These are phyloP conservation scores for Debaryomyces robertsiae DNA, from an alignment of 1,139 yeast species.

Conservation along the genomic window DNA sequence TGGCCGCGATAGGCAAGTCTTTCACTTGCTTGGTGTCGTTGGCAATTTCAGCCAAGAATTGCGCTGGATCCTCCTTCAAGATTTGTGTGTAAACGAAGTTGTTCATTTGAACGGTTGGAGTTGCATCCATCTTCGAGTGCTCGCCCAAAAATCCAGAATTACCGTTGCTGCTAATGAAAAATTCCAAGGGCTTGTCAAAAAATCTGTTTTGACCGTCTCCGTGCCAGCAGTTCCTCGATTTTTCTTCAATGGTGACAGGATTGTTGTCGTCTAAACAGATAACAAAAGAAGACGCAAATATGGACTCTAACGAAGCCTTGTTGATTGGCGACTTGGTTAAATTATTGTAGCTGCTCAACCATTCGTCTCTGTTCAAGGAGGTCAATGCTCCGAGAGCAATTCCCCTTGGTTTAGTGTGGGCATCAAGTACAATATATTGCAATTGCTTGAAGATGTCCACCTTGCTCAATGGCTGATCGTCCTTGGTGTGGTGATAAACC, in stretches of 20 bases:
- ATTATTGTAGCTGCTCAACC: conserved; percentile 63
- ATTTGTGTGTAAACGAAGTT: conserved; percentile 69
- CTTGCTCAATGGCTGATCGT: conserved; percentile 58
- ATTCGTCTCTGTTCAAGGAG: conserved; percentile 82
- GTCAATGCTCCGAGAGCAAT: conserved; percentile 79
- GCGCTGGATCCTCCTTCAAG: conserved; percentile 44
- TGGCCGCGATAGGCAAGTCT: conserved; percentile 9
- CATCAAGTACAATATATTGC: conserved; percentile 52
- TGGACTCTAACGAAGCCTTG: conserved; percentile 60
- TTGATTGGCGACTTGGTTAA: conserved; percentile 61
- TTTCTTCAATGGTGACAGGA: conserved; percentile 83
- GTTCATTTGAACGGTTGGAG: conserved; percentile 89
- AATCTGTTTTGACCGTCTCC: conserved; percentile 90
- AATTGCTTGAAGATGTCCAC: conserved; percentile 70
- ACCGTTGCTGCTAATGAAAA: conserved; percentile 80
- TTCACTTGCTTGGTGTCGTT: conserved; percentile 17
- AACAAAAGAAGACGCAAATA: conserved; percentile 79
- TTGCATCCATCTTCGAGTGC: conserved; percentile 98
- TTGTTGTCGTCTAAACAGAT: conserved; percentile 72
- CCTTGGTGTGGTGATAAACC: conserved; percentile 63
- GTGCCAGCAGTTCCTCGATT: conserved; percentile 90
- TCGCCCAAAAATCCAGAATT: conserved; percentile 93
- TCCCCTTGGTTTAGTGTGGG: conserved; percentile 37
- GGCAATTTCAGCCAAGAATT: conserved; percentile 33
- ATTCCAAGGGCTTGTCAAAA: conserved; percentile 91